Base-by-base conservation (phyloP, 2,329 filamentous ascomycete genomes). In the Epichloe glyceriae region DNA sequence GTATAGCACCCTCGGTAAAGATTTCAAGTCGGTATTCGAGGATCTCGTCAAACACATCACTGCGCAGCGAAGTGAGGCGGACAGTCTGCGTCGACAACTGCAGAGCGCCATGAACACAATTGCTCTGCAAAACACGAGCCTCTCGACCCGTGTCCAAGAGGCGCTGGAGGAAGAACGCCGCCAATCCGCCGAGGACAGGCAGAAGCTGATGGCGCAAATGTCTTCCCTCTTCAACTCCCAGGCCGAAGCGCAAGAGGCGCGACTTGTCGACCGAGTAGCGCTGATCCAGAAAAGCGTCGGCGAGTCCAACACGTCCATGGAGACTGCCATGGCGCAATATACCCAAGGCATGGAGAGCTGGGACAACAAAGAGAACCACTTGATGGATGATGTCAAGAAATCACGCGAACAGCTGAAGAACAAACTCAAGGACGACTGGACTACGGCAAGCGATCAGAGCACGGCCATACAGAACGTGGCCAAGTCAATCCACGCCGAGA, bases 401-500 rank as follows among this genome's bases (percentile, higher is more conserved):
- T 89, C 88, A 14, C 77, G 86, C 50, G 88, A 95, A 53, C 76
- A 74, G 26, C 71, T 97, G 58, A 94, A 93, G 73, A 78, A 73
- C 4, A 89, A 82, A 69, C 78, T 97, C 64, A 85, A 93, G 68
- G 80, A 86, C 50, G 90, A 96, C 64, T 95, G 90, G 85, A 81
- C 79, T 54, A 81, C 72, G 33, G 88, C 91, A 38, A 86, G 88
- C 58, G 77, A 85, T 52, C 84, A 87, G 61, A 94, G 89, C 59
- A 81, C 76, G n/a, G 83, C 85, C 5, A 91, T 98, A 58, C 87
- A 91, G 58, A 76, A 79, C 7, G 86, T 86, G 0, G 90, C 91
- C 0, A 85, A 86, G 58, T 87, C 87, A 2, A 89, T 97, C 1
- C 90, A 98, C 58, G 85, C 86, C 35, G 86, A 95, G 67, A 96